Base-by-base conservation (phyloP, 164 flowering plant species). In the Magnolia officinalis region DNA sequence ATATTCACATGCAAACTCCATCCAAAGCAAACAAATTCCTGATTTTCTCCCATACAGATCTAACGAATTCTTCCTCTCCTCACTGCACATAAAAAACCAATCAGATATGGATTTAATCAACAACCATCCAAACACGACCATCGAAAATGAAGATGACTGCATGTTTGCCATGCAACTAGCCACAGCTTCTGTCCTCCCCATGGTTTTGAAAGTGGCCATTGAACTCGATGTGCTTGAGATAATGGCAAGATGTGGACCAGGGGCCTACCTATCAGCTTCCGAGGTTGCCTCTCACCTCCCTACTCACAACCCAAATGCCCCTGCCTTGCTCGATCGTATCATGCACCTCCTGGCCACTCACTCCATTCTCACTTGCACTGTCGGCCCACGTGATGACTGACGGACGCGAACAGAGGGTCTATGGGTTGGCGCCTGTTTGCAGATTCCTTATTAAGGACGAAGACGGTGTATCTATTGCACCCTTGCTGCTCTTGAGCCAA, bases 401-500 rank as follows among this genome's bases (percentile, higher is more conserved):
- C 58, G 95, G 93, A 13, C 58, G 26, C 2, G 84, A 83, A 1
- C 89, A 92, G 85, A 78, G 94, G 74, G 83, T 84, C 6, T 96
- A 96, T 71, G 95, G 95, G 1, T 85, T 90, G 4, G 91, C 89
- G 5, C 94, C 95, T 0, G 98, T 89, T 8, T 81, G 90, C 78
- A 89, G 88, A 82, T 96, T 78, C 87, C 74, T 94, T 85, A 84
- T 87, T 11, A 88, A 82, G 86, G 89, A 91, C 68, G 80, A 83
- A 11, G 94, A 89, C 80, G 97, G 97, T 2, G 96, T 88, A 20
- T 85, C 93, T 20, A 52, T 92, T 55, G 83, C 91, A 3, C 81
- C 94, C 24, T 82, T 93, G n/a, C 73, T 78, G 63, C 95, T 91
- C 73, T 87, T 94, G 96, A 92, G 89, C 75, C 97, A 91, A 58